Conservation (phyloP, 257 asterid genomes). For the Nicotiana sylvestris region DNA sequence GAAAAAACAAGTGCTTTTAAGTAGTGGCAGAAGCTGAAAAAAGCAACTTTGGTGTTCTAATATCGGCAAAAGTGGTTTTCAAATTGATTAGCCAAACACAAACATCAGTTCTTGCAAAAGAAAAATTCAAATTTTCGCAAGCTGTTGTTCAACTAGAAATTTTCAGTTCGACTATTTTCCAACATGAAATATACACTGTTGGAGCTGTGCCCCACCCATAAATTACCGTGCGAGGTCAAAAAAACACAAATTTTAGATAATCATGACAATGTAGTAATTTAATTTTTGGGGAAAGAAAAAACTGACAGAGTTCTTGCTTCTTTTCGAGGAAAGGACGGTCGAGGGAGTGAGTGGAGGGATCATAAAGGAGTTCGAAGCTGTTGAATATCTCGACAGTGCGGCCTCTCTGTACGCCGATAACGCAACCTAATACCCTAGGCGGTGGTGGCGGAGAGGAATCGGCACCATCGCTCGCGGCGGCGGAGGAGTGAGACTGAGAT, state of each 20-base stretch:
- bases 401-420: slow-evolving; percentile 92
- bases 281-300: neutral
- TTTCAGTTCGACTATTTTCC: neutral
- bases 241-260: slow-evolving; percentile 2
- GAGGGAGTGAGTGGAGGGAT: slow-evolving; percentile 56
- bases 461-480: slow-evolving; percentile 31
- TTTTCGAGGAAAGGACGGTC: slow-evolving; percentile 84
- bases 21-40: too few species aligned
- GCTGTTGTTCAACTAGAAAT: neutral
- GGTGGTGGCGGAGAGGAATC: slow-evolving; percentile 18
- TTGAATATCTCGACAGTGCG: slow-evolving; percentile 98
- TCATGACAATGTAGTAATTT: too few species aligned
- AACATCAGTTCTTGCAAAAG: too few species aligned
- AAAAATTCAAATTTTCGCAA: neutral
- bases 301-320: slow-evolving; percentile 91
- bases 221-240: neutral
- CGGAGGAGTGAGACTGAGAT: slow-evolving; percentile 36
- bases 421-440: slow-evolving; percentile 89
- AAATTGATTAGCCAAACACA: too few species aligned
- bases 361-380: slow-evolving; percentile 89
- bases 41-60: too few species aligned
- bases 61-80: too few species aligned
- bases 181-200: neutral
- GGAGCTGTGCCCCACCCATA: neutral
- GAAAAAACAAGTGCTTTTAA: too few species aligned